Base-by-base conservation (phyloP, 1,284 basidiomycete genomes). In the Sanguinoderma infundibulare region DNA sequence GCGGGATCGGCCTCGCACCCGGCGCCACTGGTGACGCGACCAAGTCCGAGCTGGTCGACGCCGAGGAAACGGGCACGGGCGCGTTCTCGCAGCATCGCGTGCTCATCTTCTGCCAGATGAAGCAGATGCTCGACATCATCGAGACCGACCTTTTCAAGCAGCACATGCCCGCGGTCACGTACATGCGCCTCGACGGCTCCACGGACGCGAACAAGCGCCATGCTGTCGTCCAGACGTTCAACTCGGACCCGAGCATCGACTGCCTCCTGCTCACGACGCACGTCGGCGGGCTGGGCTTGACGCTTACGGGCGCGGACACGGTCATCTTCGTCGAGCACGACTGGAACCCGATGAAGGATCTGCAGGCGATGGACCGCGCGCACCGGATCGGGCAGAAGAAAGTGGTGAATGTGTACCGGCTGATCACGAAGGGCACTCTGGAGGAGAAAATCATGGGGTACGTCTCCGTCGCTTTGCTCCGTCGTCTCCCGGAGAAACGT, bases 391-490 rank as follows among this genome's bases (percentile, higher is more conserved):
- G 98, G 4, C 98, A 99, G 80, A 99, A 98, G 81, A 96, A 96
- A 77, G 96, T 98, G 15, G 98, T 99, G 49, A 99, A 98, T 71
- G 98, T 99, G 5, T 99, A 99, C 79, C 90, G 98, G 17, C 79
- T 99, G 58, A 96, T 99, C 71, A 99, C 96, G 14, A 92, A 96
- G 72, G 97, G 96, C 32, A 99, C 98, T 0, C 78, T 99, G 55
- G 98, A 99, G 77, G 97, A 99, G 76, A 98, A 98, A 79, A 99
- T 99, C 71, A 99, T 99, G 98, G 98, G 98, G 94, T 96, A 74
- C 65, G 91, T 75, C 26, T 60, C 38, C 40, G 15, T n/a, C n/a
- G n/a, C n/a, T 44, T 22, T 22, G 55, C 42, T 38, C 50, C 35
- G 62, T 51, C 51, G 35, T 56, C 24, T 6, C 40, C 15, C 36